phyloP scores from a whole-genome alignment of 208 protist species.

The Leishmania tropica region DNA sequence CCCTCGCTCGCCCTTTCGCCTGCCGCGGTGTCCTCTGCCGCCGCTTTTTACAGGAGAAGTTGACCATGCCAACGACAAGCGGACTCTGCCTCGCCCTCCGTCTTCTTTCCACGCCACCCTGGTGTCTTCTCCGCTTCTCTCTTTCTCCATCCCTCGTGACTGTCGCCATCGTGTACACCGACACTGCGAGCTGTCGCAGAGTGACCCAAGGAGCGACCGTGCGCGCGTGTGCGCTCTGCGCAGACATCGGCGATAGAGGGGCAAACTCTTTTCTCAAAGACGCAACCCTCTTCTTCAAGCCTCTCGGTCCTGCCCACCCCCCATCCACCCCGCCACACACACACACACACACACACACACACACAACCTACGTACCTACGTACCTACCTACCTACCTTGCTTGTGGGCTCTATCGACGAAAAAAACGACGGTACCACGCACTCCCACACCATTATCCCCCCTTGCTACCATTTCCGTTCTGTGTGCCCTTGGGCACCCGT shows the following conservation, averaged over 20 bases:
- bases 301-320: neutral
- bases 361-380: no score
- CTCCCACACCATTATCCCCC: neutral
- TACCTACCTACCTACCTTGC: constrained; percentile 2
- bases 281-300: neutral
- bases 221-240: neutral
- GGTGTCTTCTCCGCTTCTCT: neutral
- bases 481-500: neutral
- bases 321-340: neutral
- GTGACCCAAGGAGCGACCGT: neutral
- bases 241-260: neutral
- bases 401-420: neutral
- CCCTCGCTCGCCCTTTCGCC: neutral
- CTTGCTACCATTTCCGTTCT: neutral
- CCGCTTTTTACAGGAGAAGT: neutral
- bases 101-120: neutral
- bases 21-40: neutral
- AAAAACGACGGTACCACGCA: neutral
- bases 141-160: neutral
- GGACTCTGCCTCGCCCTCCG: neutral
- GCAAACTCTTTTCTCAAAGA: constrained; percentile 5
- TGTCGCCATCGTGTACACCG: no score
- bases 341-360: constrained; percentile 4
- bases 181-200: neutral
- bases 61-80: neutral